These are phyloP conservation scores for Pyrenophora teres DNA, from an alignment of 2,329 filamentous ascomycete genomes.

Conservation along the genomic window DNA sequence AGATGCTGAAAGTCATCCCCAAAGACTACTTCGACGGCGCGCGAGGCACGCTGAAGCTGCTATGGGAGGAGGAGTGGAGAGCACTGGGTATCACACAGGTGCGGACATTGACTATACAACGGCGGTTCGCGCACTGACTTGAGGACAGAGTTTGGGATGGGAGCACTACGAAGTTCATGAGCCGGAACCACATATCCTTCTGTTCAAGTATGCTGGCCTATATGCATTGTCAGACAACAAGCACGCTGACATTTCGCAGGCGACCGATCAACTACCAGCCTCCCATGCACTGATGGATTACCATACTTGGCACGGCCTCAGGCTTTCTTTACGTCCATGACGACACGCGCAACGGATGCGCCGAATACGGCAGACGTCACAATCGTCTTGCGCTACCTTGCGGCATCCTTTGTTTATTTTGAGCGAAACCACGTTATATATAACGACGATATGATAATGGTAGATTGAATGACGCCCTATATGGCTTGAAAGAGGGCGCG, in stretches of 20 bases:
- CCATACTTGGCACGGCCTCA: constrained; percentile 1
- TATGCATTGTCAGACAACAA: not conserved
- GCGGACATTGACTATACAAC: constrained; percentile 19
- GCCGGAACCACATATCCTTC: constrained; percentile 94
- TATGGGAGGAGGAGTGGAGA: constrained; percentile 99
- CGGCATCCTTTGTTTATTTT: constrained; percentile 40
- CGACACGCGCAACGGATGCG: constrained; percentile 12
- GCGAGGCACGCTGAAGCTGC: constrained; percentile 90
- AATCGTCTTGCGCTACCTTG: constrained; percentile 24
- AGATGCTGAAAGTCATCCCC: constrained; percentile 96
- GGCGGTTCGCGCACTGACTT: constrained; percentile 13
- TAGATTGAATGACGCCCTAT: constrained; percentile 32
- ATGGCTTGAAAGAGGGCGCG: constrained; percentile 28
- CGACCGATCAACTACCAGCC: constrained; percentile 84
- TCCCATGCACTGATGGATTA: constrained; percentile 53
- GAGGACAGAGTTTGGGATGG: constrained; percentile 86
- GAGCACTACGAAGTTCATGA: constrained; percentile 99
- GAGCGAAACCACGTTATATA: constrained; percentile 40
- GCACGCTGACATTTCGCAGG: constrained; percentile 53
- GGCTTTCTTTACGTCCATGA: constrained; percentile 10
- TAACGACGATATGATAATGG: constrained; percentile 48
- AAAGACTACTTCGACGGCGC: constrained; percentile 89
- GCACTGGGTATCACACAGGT: constrained; percentile 97
- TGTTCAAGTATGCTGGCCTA: constrained; percentile 82
- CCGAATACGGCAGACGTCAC: constrained; percentile 17